Evolutionary conservation across 257 asterid genomes (phyloP), one percentile per base, ranked within the genome.

Genomic region (Gardenia jasminoides): DNA sequence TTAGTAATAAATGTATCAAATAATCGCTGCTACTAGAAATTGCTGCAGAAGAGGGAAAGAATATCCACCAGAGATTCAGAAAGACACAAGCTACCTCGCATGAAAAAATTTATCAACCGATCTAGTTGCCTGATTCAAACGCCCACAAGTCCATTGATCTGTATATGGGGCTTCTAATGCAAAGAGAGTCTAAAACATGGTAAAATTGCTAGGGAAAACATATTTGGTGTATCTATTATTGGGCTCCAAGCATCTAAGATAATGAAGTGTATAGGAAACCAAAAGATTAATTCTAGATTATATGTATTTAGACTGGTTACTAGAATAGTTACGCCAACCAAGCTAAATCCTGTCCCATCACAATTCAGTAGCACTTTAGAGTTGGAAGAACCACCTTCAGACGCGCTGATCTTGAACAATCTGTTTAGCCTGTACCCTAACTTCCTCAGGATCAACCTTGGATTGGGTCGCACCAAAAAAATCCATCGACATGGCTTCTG

Each of bases 401-500:
- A 54, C 96, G 90, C 97, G 96, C 87, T 88, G 96, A 84, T 95
- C 96, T 67, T 83, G 91, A 15, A 85, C 90, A 82, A 84, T 30
- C 75, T 90, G 96, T 83, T 87, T 93, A 54, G 92, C 92, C 76
- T 91, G 91, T 11, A 97, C 98, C 72, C 94, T 89, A 76, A 93
- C 84, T 78, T 88, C 97, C 9, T 93, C 98, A 3, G 99, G 98
- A 79, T 94, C 99, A 81, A 94, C 86, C 86, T 93, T 93, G 65
- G 99, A 94, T 76, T 90, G 97, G 48, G 99, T 98, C 39, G 98
- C 94, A 83, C 93, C 93, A 78, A 90, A 43, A 84, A 94, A 94
- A 87, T 94, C 98, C 99, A 94, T 94, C 11, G 96, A 84, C 95
- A 92, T 89, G 22, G 99, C 91, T 71, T 88, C 91, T n/a, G n/a